Evolutionary conservation across 106 monocot genomes (phyloP), one percentile per base, ranked within the genome.

Genomic region (Dendrobium officinale): DNA sequence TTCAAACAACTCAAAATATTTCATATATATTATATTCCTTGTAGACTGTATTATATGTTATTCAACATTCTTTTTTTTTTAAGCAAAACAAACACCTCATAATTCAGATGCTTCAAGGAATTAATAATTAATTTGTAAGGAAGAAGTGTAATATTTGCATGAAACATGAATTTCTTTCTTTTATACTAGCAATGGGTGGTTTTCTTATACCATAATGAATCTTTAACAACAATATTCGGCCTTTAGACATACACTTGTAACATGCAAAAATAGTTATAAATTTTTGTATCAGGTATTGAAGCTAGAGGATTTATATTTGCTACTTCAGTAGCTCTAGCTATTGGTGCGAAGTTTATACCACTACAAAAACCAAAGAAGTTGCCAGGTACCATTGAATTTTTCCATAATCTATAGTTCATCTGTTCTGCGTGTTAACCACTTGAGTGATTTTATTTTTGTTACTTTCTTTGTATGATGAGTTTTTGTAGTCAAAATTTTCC

Each of bases 301-400:
- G 93, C 91, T 45, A 93, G 93, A 82, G 96, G 96, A 42, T 96
- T 96, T 79, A 89, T 96, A 67, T 96, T 96, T 86, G 96, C 89
- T 17, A 85, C 96, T 79, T 82, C 96, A 59, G 83, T 96, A 67
- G 93, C 93, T 9, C 80, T 96, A 75, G 93, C 85, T 43, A 83
- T 96, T 76, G 93, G 93, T 24, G 91, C 93, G 42, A 96, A 96
- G 75, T 96, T 96, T 75, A 75, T 96, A 68, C 96, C 96, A 15
- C 41, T 96, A 47, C 86, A 89, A 9, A 96, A 96, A 81, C 93
- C 93, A 43, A 91, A 79, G 81, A 96, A 93, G 75, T 75, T 96
- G 8, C 93, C 93, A 82, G 93, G 95, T 96, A 83, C 37, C 20
- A 73, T 27, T 73, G 73, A 42, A 33, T 13, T 73, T 73, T 2